Conservation (phyloP, 2,329 filamentous ascomycete species). For the Colletotrichum chlorophyti region DNA sequence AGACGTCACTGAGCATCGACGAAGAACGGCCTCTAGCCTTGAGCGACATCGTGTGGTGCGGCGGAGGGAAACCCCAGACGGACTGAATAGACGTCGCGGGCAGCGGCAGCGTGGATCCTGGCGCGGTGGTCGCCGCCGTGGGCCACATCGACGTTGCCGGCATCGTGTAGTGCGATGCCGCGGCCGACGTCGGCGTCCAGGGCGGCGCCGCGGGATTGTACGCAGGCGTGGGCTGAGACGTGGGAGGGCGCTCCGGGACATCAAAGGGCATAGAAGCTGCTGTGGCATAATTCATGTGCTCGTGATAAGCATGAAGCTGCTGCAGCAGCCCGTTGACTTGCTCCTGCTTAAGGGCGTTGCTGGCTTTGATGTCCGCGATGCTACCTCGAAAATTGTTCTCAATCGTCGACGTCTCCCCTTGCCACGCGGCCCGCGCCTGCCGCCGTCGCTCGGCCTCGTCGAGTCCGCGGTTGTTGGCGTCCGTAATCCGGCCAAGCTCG, state of each 20-base stretch:
- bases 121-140: slow-evolving; percentile 35
- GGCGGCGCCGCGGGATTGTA: slow-evolving; percentile 30
- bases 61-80: slow-evolving; percentile 28
- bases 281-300: slow-evolving; percentile 40
- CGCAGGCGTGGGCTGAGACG: slow-evolving; percentile 32
- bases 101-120: slow-evolving; percentile 36
- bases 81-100: slow-evolving; percentile 37
- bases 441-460: slow-evolving; percentile 67
- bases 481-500: slow-evolving; percentile 73
- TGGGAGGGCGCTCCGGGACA: slow-evolving; percentile 26
- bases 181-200: slow-evolving; percentile 44
- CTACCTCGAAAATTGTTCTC: slow-evolving; percentile 52
- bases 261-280: slow-evolving; percentile 42
- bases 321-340: slow-evolving; percentile 46
- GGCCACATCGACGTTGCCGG: slow-evolving; percentile 42
- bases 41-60: slow-evolving; percentile 39
- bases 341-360: slow-evolving; percentile 47
- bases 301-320: slow-evolving; percentile 40
- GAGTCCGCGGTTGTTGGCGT: slow-evolving; percentile 70
- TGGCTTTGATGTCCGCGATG: slow-evolving; percentile 43
- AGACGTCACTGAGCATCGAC: slow-evolving; percentile 71
- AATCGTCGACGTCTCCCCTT: slow-evolving; percentile 52
- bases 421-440: slow-evolving; percentile 55
- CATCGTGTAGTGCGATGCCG: slow-evolving; percentile 40
- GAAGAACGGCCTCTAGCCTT: slow-evolving; percentile 65